Evolutionary conservation across 371 early-diverging fungal species (phyloP), one percentile per base, ranked within the genome.

Genomic region (Lichtheimia corymbifera): DNA sequence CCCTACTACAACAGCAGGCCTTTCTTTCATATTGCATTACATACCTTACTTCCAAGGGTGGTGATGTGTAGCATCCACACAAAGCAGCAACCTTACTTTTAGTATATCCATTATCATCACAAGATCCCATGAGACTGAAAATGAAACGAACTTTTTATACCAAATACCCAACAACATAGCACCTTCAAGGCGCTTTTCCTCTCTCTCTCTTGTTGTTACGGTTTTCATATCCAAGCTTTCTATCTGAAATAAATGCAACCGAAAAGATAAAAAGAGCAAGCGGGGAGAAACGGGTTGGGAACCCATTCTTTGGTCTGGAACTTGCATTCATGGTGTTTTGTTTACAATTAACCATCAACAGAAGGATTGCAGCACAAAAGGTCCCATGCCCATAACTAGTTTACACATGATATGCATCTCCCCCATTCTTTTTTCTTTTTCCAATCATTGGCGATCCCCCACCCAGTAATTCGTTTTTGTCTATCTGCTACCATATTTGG

Each of bases 351-450:
- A 41, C 7, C 14, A 54, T 41, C 18, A 35, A 14, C 14, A 53
- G 24, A 50, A 20, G 17, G n/a, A 30, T 54, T 54, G 41, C 40
- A 54, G 54, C 54, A 54, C 40, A 54, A 41, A 22, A 28, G 54
- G 41, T 54, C 54, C 20, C 41, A 54, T 54, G 41, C 22, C 40
- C 54, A 18, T 54, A 18, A 40, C n/a, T 15, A 15, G n/a, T 28
- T 54, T 22, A 18, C 54, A 40, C 54, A 54, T 54, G 54, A 54
- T 54, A 11, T 35, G 35, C 35, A 35, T 35, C 11, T 5, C 11
- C 35, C 35, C 35, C 35, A 35, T 35, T 9, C 2, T 35, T 35
- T 35, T 35, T 9, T 11, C 9, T 35, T 35, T 35, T 35, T 35
- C 35, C 35, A 35, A 35, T 35, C 35, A 35, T 35, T 35, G 35